Evolutionary conservation across 78 protist genomes (phyloP), one percentile per base, ranked within the genome.

Genomic region (Dictyostelium brefeldianum): DNA sequence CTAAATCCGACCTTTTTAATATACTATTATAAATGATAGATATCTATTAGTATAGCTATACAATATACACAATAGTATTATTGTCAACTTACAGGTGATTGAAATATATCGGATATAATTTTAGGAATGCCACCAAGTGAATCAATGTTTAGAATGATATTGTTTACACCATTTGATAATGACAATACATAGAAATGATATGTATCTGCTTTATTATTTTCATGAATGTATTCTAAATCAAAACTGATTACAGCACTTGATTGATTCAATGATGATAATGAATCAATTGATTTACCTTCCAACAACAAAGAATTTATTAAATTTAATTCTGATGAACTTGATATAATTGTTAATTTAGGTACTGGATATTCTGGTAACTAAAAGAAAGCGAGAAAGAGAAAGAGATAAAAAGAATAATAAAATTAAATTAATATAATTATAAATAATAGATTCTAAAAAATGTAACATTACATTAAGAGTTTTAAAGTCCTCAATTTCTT

Each of bases 351-450:
- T 8, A 69, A 65, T 48, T 69, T 1, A 17, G 91, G 91, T 5
- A 36, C 41, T 25, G 81, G 91, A 20, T 82, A 82, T 69, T 82
- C 80, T 41, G 78, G 62, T 27, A 82, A 69, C 89, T 82, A n/a
- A 12, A 36, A 36, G 43, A 36, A 36, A 36, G 43, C 1, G 43
- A 36, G 43, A 36, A 36, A 36, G 43, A 36, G 2, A 36, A 14
- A 14, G 15, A 3, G 15, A 51, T 14, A 51, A 51, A 51, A 3
- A 14, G 56, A 51, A 4, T 4, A 51, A 51, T 51, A 51, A 4
- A 51, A 14, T 4, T 51, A 4, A 51, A 14, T 51, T 36, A 36
- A 2, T 36, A 36, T 36, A 36, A 3, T 36, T 36, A 36, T 36
- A 36, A 36, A 36, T 3, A 3, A 3, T 36, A 36, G 43, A 3